A percentile compares a stretch with the other conserved stretches of the same genome.
phyloP scores from a whole-genome alignment of 768 basidiomycete genomes.

The Clavaria fumosa region DNA sequence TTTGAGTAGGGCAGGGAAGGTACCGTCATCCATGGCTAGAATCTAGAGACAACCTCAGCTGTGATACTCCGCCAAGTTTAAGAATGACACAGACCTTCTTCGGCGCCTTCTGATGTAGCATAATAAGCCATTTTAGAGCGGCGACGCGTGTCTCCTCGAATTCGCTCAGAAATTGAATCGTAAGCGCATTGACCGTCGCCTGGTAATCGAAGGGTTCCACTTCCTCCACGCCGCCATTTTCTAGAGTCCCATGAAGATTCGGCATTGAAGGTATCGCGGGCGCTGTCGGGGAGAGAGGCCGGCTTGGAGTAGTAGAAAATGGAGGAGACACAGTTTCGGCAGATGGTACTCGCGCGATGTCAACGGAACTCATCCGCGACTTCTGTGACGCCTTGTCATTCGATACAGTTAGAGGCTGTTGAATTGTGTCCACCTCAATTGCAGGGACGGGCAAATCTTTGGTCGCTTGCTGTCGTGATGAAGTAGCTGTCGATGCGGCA shows the following conservation, averaged over 20 bases:
- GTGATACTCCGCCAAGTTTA: background rate
- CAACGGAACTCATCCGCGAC: conserved; percentile 14
- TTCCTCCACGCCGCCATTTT: too few relatives aligned
- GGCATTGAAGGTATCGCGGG: conserved; percentile 22
- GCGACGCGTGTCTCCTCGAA: conserved; percentile 94
- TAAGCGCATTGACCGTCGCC: conserved; percentile 82
- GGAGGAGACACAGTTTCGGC: conserved; percentile 20
- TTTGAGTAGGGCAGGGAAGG: conserved; percentile 90
- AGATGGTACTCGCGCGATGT: conserved; percentile 21
- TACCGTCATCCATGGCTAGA: conserved; percentile 89
- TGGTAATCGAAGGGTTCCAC: conserved; percentile 81
- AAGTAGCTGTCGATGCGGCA: conserved; percentile 21
- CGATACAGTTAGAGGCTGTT: conserved; percentile 29
- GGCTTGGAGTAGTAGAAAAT: conserved; percentile 21
- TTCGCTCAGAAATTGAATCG: conserved; percentile 88
- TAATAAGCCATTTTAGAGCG: conserved; percentile 93
- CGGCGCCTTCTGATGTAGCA: conserved; percentile 96
- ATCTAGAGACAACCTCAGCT: conserved; percentile 36
- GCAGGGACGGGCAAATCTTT: conserved; percentile 21
- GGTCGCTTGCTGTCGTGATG: conserved; percentile 40
- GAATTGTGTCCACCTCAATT: conserved; percentile 21
- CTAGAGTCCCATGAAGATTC: conserved; percentile 13
- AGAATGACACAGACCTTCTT: conserved; percentile 46
- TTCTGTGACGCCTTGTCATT: conserved; percentile 17
- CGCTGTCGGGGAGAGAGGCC: conserved; percentile 48